Percentiles rank a stretch among this genome's conserved stretches.
These are phyloP conservation scores for Priceomyces medius DNA, from an alignment of 805 yeast species.

Conservation along the genomic window DNA sequence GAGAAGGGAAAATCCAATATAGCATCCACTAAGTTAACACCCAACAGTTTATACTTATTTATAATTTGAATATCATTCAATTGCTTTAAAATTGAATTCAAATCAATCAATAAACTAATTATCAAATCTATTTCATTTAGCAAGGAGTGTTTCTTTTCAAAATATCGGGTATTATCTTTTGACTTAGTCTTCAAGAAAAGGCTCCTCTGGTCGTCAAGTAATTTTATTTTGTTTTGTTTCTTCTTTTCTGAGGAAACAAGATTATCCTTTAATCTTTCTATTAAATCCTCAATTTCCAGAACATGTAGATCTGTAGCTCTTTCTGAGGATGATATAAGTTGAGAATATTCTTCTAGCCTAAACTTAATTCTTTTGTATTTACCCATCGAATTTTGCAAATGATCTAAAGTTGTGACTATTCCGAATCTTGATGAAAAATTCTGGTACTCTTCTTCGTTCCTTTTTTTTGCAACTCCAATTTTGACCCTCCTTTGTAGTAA, in stretches of 20 bases:
- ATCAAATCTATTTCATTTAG: constrained; percentile 14
- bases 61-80: constrained; percentile 7
- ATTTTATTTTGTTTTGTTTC: constrained; percentile 11
- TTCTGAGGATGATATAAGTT: constrained; percentile 6
- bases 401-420: background rate
- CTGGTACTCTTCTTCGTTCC: constrained; percentile 8
- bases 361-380: constrained; percentile 3
- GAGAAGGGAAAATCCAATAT: background rate
- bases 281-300: constrained; percentile 8
- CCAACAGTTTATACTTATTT: background rate
- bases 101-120: constrained; percentile 11
- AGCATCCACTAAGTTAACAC: background rate
- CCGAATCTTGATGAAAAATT: background rate
- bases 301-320: constrained; percentile 3
- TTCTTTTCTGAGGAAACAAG: constrained; percentile 8
- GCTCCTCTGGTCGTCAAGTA: constrained; percentile 10
- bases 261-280: constrained; percentile 11
- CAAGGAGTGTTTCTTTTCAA: constrained; percentile 12
- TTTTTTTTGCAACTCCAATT: constrained; percentile 7
- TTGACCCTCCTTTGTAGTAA: constrained; percentile 8
- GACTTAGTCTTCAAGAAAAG: constrained; percentile 2
- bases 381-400: constrained; percentile 5
- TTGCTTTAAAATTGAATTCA: constrained; percentile 9
- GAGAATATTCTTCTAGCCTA: constrained; percentile 12
- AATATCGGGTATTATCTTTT: constrained; percentile 8